Evolutionary conservation across 139 green algal genomes (phyloP).

Genomic region (Diplosphaera chodatii): DNA sequence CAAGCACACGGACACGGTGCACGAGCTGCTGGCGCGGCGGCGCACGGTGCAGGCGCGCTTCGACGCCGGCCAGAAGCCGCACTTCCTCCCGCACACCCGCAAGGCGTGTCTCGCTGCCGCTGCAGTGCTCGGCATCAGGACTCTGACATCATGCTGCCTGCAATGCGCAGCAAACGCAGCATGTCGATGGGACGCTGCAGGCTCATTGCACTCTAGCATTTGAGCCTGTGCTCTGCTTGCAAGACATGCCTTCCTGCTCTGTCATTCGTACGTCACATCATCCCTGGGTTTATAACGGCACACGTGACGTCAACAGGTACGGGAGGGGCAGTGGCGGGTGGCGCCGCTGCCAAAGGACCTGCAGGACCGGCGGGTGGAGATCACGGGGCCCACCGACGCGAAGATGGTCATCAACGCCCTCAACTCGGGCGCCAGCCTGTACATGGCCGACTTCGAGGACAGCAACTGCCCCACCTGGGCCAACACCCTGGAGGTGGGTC

Average conservation of each 20-base stretch:
- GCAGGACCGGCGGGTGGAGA: slow-evolving; percentile 78
- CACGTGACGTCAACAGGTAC: slow-evolving; percentile 10
- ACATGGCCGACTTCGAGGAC: slow-evolving; percentile 87
- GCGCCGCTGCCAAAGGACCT: slow-evolving; percentile 59
- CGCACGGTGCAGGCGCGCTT: slow-evolving; percentile 46
- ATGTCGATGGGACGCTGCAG: no score
- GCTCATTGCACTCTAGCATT: no score
- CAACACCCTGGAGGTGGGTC: not conserved
- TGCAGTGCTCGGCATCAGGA: not conserved
- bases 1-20: slow-evolving; percentile 19
- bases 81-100: slow-evolving; percentile 67
- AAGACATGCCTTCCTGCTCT: not conserved
- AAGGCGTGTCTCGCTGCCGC: slow-evolving; percentile 29
- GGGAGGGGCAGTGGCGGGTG: slow-evolving; percentile 61
- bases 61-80: slow-evolving; percentile 43
- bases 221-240: not conserved
- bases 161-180: no score
- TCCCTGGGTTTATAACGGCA: no score
- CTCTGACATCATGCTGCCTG: no score
- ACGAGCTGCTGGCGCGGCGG: slow-evolving; percentile 55
- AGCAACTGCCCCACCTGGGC: slow-evolving; percentile 75
- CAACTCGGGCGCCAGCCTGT: slow-evolving; percentile 73
- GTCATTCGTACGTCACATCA: no score
- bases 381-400: slow-evolving; percentile 76
- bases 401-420: slow-evolving; percentile 94